Evolutionary conservation across 2,329 filamentous ascomycete species (phyloP).

Genomic region (Cladosporium halotolerans): DNA sequence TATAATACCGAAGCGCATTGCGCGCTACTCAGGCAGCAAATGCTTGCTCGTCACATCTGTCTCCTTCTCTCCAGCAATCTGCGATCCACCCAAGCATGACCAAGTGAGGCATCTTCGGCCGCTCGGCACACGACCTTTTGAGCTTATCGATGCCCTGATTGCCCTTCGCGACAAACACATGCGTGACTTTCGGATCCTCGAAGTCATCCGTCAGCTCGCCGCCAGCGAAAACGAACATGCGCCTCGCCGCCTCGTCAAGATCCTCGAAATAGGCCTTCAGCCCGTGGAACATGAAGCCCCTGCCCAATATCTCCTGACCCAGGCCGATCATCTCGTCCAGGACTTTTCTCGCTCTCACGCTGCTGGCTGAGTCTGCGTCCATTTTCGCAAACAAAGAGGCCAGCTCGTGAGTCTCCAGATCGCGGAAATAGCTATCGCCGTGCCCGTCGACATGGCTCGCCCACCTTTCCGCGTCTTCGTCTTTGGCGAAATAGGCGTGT

Average conservation of each 20-base stretch:
- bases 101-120: constrained; percentile 56
- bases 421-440: constrained; percentile 75
- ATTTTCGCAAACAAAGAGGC: constrained; percentile 42
- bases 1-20: no score
- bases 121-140: constrained; percentile 12
- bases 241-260: constrained; percentile 26
- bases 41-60: constrained; percentile 70
- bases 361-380: constrained; percentile 46
- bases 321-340: constrained; percentile 41
- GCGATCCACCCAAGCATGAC: constrained; percentile 68
- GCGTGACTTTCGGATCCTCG: constrained; percentile 56
- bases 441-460: constrained; percentile 64
- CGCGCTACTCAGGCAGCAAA: constrained; percentile 1
- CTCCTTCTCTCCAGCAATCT: constrained; percentile 72
- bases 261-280: constrained; percentile 39
- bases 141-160: constrained; percentile 36
- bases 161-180: constrained; percentile 56
- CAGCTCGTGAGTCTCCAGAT: constrained; percentile 61
- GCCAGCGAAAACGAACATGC: constrained; percentile 57
- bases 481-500: constrained; percentile 62
- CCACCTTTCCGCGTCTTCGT: constrained; percentile 45
- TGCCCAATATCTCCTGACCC: constrained; percentile 26
- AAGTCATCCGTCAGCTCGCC: constrained; percentile 52
- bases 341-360: constrained; percentile 49
- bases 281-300: constrained; percentile 48